Base-by-base conservation (phyloP, 768 basidiomycete species). In the Glaciozyma martinii region DNA sequence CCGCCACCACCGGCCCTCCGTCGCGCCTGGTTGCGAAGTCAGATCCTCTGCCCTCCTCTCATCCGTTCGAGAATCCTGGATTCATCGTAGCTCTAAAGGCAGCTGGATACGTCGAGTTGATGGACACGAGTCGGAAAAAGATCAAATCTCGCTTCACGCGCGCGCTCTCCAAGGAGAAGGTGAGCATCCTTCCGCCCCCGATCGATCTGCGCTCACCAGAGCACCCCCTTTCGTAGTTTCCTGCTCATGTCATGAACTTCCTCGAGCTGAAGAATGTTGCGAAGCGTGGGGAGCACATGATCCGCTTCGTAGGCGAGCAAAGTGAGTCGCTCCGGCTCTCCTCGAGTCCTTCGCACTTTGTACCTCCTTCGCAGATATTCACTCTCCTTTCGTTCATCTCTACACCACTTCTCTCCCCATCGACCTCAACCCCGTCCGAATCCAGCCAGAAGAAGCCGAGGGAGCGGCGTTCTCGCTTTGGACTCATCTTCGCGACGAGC, bases 91-190 rank as follows among this genome's bases (percentile, higher is more conserved):
- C 62, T 0, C 25, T 66, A 21, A 25, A n/a, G 21, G 5, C 19
- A 3, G 64, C 65, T 0, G 68, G 68, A 4, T 69, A 66, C 59
- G 44, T 59, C 32, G 59, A 60, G 25, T 54, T 56, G 30, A 19
- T 69, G 4, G 68, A 69, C 30, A 61, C 56, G 27, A 63, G 61
- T 16, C n/a, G 68, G 10, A 66, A 66, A 59, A 56, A 56, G 43
- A 63, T 69, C 57, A 63, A 63, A 49, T 57, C 44, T 33, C 30
- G 68, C 19, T 69, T 61, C 52, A 29, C n/a, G 13, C 68, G 66
- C 19, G 59, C 32, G 5, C 37, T 69, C 30, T 44, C 54, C 44
- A 69, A 69, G 59, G 42, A 66, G 30, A 42, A 63, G 18, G 67
- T 58, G 7, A 55, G 67, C 21, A n/a, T 5, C 21, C 46, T 9